Base-by-base conservation (phyloP, 2,329 filamentous ascomycete genomes). In the Trichoderma lentiforme region DNA sequence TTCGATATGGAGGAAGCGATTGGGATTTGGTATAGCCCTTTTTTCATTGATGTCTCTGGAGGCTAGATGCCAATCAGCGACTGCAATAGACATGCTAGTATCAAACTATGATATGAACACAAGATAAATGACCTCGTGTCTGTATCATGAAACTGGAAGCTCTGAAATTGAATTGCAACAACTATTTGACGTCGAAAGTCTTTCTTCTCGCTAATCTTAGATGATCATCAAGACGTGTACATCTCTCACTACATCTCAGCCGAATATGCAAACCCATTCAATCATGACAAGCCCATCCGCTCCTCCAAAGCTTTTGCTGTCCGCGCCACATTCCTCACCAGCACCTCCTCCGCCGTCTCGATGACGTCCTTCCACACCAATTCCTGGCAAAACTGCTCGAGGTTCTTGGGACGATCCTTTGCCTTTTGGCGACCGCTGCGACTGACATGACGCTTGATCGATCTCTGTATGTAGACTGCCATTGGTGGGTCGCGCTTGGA, bases 281-380 rank as follows among this genome's bases (percentile, higher is more conserved):
- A 14, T 14, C 47, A 30, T 12, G 6, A 28, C 18, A 18, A 36
- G 24, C 28, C 26, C 18, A 32, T 9, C 63, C 34, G n/a, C 66
- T 66, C 11, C 21, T 24, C 43, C 73, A 81, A 71, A 7, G 74
- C 66, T 51, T 73, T 74, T 2, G 75, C 58, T 11, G 77, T 76
- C 34, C 68, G 67, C 24, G 72, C 66, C 47, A 74, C 74, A 47
- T 79, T 76, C 21, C 60, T 73, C 12, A 82, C 75, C 51, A 83
- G 71, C 18, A 79, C 74, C 18, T 79, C 73, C 39, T 80, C 76
- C 8, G 80, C 79, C 64, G 76, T 78, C 26, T 78, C 76, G 53
- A 77, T 78, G n/a, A 83, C 77, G 68, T 82, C 80, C 21, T 73
- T 71, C 81, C 81, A 83, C 14, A 61, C 71, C 9, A 80, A 73